These are phyloP conservation scores for Nannochloropsis oceanica DNA, from an alignment of 108 stramenopile species.

Conservation along the genomic window DNA sequence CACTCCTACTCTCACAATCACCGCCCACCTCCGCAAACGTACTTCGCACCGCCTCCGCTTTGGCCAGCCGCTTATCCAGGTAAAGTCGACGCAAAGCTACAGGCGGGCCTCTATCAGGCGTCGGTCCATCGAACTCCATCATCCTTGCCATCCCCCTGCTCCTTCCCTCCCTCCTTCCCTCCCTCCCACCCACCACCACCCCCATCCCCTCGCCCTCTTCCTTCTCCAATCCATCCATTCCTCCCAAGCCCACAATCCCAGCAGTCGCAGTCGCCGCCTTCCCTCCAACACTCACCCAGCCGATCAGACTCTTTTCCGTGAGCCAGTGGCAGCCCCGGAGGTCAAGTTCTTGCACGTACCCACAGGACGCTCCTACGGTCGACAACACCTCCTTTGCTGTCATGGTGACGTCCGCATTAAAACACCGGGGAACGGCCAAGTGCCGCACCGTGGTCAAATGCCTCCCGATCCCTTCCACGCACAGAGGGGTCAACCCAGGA, in stretches of 20 bases:
- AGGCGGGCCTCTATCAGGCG: not conserved
- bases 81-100: not conserved
- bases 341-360: not conserved
- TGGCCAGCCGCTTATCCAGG: not conserved
- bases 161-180: too few species aligned
- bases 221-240: too few species aligned
- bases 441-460: not conserved
- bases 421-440: not conserved
- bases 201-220: too few species aligned
- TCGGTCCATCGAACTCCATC: not conserved
- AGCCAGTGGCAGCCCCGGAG: not conserved
- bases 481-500: not conserved
- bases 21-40: not conserved
- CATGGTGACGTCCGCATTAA: not conserved
- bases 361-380: not conserved
- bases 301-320: not conserved
- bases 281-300: not conserved
- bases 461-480: not conserved
- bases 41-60: not conserved
- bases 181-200: too few species aligned
- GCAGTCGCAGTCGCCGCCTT: too few species aligned
- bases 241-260: too few species aligned
- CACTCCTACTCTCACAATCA: not conserved
- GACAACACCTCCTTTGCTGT: not conserved
- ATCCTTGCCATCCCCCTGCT: not conserved